A percentile compares a stretch with the other conserved stretches of the same genome.
phyloP scores from a whole-genome alignment of 371 early-diverging fungal species.

The Lichtheimia ornata region DNA sequence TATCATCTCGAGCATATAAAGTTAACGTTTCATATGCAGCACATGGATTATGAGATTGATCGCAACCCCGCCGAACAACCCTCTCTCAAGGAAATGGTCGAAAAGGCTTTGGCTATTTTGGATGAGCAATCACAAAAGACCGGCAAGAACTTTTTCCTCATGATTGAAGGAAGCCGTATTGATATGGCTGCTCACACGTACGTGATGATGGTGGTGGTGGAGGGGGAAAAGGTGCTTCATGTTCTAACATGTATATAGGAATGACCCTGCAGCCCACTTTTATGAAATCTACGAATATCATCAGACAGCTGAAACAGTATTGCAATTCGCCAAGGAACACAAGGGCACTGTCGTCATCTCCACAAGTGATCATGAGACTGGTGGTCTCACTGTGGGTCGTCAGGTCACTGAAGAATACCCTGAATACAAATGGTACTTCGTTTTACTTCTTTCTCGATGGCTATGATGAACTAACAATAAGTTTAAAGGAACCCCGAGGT shows the following conservation, averaged over 20 bases:
- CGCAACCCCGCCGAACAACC: constrained; percentile 66
- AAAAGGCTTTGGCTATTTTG: constrained; percentile 44
- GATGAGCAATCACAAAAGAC: constrained; percentile 13
- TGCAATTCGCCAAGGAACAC: constrained; percentile 62
- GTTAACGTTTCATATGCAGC: constrained; percentile 27
- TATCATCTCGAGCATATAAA: not conserved
- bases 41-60: constrained; percentile 85
- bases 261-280: constrained; percentile 79
- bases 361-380: constrained; percentile 64
- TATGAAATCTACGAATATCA: constrained; percentile 78
- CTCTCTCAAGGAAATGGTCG: constrained; percentile 72
- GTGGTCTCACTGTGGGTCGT: constrained; percentile 56
- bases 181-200: constrained; percentile 83
- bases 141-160: constrained; percentile 85
- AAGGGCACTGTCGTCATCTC: constrained; percentile 75
- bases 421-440: constrained; percentile 62
- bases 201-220: not conserved
- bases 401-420: constrained; percentile 62
- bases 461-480: not conserved
- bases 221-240: not conserved
- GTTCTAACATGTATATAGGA: constrained; percentile 31
- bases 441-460: not conserved
- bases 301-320: constrained; percentile 57
- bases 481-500: constrained; percentile 55
- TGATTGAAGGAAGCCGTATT: constrained; percentile 95